A percentile compares a stretch with the other conserved stretches of the same genome.
Evolutionary conservation across 2,329 filamentous ascomycete species (phyloP).

Genomic region (Emergomyces orientalis): DNA sequence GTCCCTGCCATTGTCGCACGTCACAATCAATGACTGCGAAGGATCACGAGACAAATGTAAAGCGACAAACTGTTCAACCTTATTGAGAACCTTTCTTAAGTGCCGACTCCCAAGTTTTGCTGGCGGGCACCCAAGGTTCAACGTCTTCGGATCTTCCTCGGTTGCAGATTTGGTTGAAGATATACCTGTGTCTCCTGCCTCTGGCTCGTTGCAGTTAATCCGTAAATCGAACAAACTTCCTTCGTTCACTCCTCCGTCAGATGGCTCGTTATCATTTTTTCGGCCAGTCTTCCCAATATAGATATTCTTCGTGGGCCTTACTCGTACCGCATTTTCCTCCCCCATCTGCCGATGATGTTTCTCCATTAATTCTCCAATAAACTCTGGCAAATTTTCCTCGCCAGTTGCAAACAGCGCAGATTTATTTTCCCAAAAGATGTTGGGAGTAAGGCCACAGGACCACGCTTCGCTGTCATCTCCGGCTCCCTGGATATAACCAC

Average conservation of each 20-base stretch:
- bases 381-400: constrained; percentile 53
- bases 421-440: constrained; percentile 67
- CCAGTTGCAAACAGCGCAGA: constrained; percentile 50
- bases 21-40: constrained; percentile 44
- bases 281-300: constrained; percentile 18
- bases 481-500: constrained; percentile 84
- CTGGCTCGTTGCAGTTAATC: constrained; percentile 31
- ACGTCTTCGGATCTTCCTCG: constrained; percentile 29
- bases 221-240: constrained; percentile 35
- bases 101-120: constrained; percentile 75
- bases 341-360: constrained; percentile 18
- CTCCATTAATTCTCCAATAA: constrained; percentile 41
- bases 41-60: constrained; percentile 25
- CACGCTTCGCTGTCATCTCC: constrained; percentile 93
- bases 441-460: constrained; percentile 69
- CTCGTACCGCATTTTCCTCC: constrained; percentile 21
- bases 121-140: constrained; percentile 56
- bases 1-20: constrained; percentile 70
- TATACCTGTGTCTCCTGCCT: constrained; percentile 12
- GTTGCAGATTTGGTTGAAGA: constrained; percentile 14
- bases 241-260: constrained; percentile 31
- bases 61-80: constrained; percentile 50
- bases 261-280: constrained; percentile 3
- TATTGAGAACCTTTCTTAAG: constrained; percentile 60
- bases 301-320: constrained; percentile 33